These are phyloP conservation scores for Calonectria leucothoes DNA, from an alignment of 2,329 filamentous ascomycete species.

Conservation along the genomic window DNA sequence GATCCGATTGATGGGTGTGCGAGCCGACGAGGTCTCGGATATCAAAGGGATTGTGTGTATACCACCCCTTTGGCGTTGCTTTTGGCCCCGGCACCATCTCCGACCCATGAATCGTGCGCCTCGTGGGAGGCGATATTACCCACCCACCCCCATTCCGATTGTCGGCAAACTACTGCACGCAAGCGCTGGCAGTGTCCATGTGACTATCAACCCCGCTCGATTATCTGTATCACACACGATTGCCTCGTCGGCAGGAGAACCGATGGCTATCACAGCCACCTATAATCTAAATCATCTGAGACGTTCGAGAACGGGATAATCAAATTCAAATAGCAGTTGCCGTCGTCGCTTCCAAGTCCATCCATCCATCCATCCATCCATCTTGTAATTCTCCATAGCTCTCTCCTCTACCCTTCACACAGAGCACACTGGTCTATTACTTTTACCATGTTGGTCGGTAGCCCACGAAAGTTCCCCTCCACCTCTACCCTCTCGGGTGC, in stretches of 20 bases:
- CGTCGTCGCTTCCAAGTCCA: neutral
- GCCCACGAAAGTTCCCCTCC: slow-evolving; percentile 5
- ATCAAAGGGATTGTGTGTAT: slow-evolving; percentile 13
- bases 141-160: slow-evolving; percentile 18
- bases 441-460: slow-evolving; percentile 8
- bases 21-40: slow-evolving; percentile 7
- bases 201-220: slow-evolving; percentile 21
- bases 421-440: neutral
- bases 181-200: slow-evolving; percentile 12
- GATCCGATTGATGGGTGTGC: slow-evolving; percentile 2
- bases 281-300: slow-evolving; percentile 6
- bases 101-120: slow-evolving; percentile 1
- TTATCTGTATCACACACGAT: slow-evolving; percentile 4
- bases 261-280: slow-evolving; percentile 11
- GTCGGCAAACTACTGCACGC: slow-evolving; percentile 11
- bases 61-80: neutral
- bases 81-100: slow-evolving; percentile 16
- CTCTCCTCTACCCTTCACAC: neutral
- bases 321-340: slow-evolving; percentile 16
- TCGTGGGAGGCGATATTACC: neutral
- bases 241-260: slow-evolving; percentile 17
- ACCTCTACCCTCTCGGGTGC: slow-evolving; percentile 7
- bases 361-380: too few relatives aligned
- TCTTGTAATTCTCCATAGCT: neutral
- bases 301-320: slow-evolving; percentile 1